Conservation (phyloP, 2,329 filamentous ascomycete species). For the Fusarium abutilonis region DNA sequence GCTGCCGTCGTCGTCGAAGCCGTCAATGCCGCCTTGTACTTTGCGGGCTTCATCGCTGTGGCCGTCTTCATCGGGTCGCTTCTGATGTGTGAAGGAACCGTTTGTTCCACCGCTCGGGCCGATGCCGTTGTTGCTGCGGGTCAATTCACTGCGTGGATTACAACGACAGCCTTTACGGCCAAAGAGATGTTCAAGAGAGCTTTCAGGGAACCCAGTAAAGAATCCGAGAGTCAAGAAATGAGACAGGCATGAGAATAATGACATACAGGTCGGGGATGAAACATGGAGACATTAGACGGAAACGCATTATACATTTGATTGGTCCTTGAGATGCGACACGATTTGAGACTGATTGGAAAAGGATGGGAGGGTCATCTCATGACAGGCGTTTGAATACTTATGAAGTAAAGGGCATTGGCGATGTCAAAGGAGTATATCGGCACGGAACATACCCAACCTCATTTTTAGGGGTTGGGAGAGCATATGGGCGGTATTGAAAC, state of each 20-base stretch:
- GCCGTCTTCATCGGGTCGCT: constrained; percentile 65
- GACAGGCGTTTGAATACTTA: constrained; percentile 40
- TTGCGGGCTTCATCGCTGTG: constrained; percentile 68
- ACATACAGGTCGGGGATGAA: neutral
- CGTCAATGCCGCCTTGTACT: constrained; percentile 65
- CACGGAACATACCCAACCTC: constrained; percentile 34
- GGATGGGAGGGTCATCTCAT: constrained; percentile 22
- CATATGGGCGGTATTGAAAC: constrained; percentile 16
- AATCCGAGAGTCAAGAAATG: constrained; percentile 48
- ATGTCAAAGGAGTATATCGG: constrained; percentile 37
- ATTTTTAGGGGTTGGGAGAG: constrained; percentile 25
- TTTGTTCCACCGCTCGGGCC: constrained; percentile 65
- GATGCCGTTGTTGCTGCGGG: constrained; percentile 64
- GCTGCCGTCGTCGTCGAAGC: constrained; percentile 60
- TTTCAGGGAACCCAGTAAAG: constrained; percentile 45
- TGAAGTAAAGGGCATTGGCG: constrained; percentile 16
- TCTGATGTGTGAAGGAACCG: constrained; percentile 65
- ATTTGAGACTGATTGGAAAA: constrained; percentile 4
- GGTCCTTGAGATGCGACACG: neutral
- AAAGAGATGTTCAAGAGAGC: constrained; percentile 60
- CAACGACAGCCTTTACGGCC: constrained; percentile 57
- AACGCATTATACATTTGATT: constrained; percentile 1
- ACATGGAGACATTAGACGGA: neutral
- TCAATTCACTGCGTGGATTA: constrained; percentile 64
- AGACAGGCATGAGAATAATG: constrained; percentile 47